These are phyloP conservation scores for Lactarius deliciosus DNA, from an alignment of 768 basidiomycete species.

Conservation along the genomic window DNA sequence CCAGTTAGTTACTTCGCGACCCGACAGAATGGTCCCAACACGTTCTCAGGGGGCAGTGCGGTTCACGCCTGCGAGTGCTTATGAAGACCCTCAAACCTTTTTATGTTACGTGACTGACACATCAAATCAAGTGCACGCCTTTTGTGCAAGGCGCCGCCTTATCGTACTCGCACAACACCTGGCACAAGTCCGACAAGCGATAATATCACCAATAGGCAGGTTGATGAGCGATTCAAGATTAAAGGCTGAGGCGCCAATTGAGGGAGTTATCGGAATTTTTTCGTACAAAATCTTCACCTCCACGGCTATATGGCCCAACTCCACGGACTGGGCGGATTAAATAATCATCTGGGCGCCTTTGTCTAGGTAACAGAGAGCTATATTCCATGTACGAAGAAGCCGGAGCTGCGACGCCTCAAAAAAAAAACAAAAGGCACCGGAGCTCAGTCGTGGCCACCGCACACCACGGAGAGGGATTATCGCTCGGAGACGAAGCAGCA, in stretches of 20 bases:
- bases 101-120: constrained; percentile 21
- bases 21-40: constrained; percentile 12
- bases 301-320: constrained; percentile 8
- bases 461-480: constrained; percentile 13
- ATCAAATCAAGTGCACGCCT: constrained; percentile 6
- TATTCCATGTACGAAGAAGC: constrained; percentile 1
- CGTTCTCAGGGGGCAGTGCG: constrained; percentile 15
- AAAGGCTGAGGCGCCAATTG: neutral
- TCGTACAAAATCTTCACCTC: constrained; percentile 19
- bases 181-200: constrained; percentile 9
- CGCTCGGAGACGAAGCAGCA: constrained; percentile 1
- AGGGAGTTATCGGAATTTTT: constrained; percentile 10
- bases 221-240: constrained; percentile 13
- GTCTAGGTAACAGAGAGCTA: neutral
- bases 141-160: constrained; percentile 14
- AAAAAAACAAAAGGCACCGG: neutral
- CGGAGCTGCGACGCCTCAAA: neutral
- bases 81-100: constrained; percentile 22
- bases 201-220: constrained; percentile 3
- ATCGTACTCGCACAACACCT: constrained; percentile 1
- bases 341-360: neutral
- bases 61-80: neutral
- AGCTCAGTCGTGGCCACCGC: constrained; percentile 6
- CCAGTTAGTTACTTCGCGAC: constrained; percentile 15
- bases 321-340: neutral